Base-by-base conservation (phyloP, 2,329 filamentous ascomycete species). In the Pyrenochaeta sp. region DNA sequence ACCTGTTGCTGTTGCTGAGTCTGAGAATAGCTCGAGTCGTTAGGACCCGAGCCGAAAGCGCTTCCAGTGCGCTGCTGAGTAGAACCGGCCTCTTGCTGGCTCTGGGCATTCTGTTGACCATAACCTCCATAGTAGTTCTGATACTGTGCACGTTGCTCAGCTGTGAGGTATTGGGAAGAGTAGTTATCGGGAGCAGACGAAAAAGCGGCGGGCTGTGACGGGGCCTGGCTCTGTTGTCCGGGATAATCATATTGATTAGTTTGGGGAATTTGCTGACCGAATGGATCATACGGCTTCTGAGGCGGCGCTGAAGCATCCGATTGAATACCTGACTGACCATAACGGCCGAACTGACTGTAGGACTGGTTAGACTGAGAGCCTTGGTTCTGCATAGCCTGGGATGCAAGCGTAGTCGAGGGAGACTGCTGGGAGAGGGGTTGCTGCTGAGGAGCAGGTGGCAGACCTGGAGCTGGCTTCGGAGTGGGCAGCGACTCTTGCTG, bases 201-300 rank as follows among this genome's bases (percentile, higher is more conserved):
- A 72, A 88, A 88, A 21, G 81, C 81, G 35, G 81, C 86, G 60
- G 81, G 83, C 50, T 82, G 81, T 58, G 84, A 82, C 42, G 81
- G 81, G 29, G 71, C 74, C 53, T 87, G 86, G 46, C 78, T 74
- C 35, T 74, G 69, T 15, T 79, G 75, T 39, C 76, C 64, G 26
- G 72, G 71, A 53, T 78, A 80, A 37, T 79, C 77, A 56, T 72
- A 79, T 39, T 74, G 72, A 51, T 59, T 74, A 20, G 70, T 72
- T 37, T 76, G 75, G 8, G 60, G 60, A 52, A 83, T 80, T 67
- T 91, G 89, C 68, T 95, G 90, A 58, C 81, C 83, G 68, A 96
- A 97, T 0, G 89, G 83, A 67, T 96, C 93, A 72, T 91, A 92
- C 2, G 88, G 84, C 77, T 97, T 96, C 72, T 90, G 88, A 4